A percentile compares a stretch with the other conserved stretches of the same genome.
These are phyloP conservation scores for Lyophyllum decastes DNA, from an alignment of 768 basidiomycete genomes.

Conservation along the genomic window DNA sequence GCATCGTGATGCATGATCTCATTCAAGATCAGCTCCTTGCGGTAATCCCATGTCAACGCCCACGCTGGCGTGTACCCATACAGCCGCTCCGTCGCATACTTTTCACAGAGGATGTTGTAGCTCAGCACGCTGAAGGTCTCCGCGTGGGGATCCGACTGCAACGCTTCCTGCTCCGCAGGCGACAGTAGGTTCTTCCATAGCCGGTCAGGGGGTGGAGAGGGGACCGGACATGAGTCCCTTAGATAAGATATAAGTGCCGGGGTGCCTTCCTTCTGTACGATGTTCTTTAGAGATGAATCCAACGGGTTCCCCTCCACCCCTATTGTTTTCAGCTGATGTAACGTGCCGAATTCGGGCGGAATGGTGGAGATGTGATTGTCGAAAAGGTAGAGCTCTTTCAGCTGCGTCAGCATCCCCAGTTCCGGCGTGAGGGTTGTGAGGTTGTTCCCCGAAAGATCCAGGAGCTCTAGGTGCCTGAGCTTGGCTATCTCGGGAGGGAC, in stretches of 20 bases:
- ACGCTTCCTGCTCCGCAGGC: conserved; percentile 57
- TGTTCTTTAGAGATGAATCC: conserved; percentile 69
- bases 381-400: conserved; percentile 93
- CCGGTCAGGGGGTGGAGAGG: conserved; percentile 78
- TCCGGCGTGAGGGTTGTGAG: conserved; percentile 80
- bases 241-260: conserved; percentile 83
- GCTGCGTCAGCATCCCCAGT: conserved; percentile 83
- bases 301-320: conserved; percentile 98
- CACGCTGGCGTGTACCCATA: conserved; percentile 97
- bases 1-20: conserved; percentile 81
- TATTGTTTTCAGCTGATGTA: conserved; percentile 90
- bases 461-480: conserved; percentile 81
- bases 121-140: conserved; percentile 83
- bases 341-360: conserved; percentile 83
- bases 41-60: conserved; percentile 95
- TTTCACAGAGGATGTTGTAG: conserved; percentile 95
- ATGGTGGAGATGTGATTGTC: conserved; percentile 91
- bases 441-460: conserved; percentile 91
- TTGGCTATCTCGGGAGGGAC: conserved; percentile 84
- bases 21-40: conserved; percentile 83
- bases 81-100: conserved; percentile 81
- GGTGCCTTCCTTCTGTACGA: conserved; percentile 96
- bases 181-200: conserved; percentile 69
- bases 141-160: conserved; percentile 59
- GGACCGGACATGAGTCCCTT: conserved; percentile 90